Percentiles rank a stretch among this genome's conserved stretches.
Evolutionary conservation across 2,329 filamentous ascomycete species (phyloP).

Genomic region (Colletotrichum tropicicola): DNA sequence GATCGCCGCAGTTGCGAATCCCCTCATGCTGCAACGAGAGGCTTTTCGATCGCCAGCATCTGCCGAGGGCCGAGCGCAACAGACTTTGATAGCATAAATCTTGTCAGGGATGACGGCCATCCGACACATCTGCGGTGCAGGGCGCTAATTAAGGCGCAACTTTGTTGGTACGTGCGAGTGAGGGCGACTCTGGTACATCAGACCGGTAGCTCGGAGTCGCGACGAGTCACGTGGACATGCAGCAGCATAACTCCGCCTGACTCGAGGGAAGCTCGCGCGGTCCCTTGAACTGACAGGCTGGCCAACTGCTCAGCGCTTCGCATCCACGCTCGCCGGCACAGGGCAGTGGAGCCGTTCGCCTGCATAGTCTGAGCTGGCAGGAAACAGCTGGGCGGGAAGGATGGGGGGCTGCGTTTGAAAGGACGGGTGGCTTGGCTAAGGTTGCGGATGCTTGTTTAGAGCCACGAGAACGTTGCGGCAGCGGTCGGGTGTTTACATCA

Average conservation of each 20-base stretch:
- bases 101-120: background rate
- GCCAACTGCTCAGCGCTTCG: too few relatives aligned
- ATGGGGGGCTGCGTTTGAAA: too few relatives aligned
- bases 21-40: background rate
- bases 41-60: background rate
- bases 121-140: background rate
- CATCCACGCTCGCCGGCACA: too few relatives aligned
- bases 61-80: conserved; percentile 7
- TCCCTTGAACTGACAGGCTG: too few relatives aligned
- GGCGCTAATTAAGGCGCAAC: background rate
- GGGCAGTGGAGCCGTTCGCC: too few relatives aligned
- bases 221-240: background rate
- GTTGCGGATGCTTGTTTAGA: too few relatives aligned
- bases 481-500: too few relatives aligned
- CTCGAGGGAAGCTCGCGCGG: too few relatives aligned
- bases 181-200: background rate
- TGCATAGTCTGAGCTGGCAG: too few relatives aligned
- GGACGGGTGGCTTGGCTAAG: too few relatives aligned
- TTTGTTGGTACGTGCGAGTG: background rate
- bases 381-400: too few relatives aligned
- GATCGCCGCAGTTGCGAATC: conserved; percentile 1
- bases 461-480: too few relatives aligned
- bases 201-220: background rate
- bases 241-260: background rate
- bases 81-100: conserved; percentile 4